Conservation (phyloP, 1,139 yeast species). For the Geotrichum candidum region DNA sequence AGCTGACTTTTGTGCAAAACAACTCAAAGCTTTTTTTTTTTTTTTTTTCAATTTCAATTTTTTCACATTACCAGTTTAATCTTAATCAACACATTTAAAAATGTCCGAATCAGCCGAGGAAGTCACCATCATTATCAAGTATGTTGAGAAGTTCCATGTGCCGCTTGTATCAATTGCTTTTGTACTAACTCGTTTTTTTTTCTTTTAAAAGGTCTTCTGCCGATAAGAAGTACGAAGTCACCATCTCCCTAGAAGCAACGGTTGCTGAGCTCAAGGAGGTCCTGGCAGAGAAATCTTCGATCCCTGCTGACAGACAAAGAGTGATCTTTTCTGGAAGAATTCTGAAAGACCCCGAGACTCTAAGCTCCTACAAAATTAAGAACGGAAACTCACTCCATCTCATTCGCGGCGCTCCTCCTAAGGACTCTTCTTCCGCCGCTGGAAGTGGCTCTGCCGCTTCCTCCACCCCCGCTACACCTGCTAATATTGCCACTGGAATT, state of each 20-base stretch:
- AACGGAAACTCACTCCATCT: constrained; percentile 83
- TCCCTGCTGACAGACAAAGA: constrained; percentile 74
- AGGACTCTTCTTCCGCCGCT: constrained; percentile 25
- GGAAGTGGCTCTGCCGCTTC: constrained; percentile 23
- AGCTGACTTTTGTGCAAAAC: neutral
- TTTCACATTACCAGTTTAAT: neutral
- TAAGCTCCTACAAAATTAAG: constrained; percentile 73
- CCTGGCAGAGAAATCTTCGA: constrained; percentile 53
- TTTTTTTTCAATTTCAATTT: neutral
- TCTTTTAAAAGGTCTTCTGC: constrained; percentile 46
- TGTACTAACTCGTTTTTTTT: neutral
- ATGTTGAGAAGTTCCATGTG: neutral
- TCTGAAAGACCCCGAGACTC: constrained; percentile 72
- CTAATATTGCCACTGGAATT: constrained; percentile 78
- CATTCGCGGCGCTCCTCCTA: constrained; percentile 55
- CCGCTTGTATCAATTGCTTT: neutral
- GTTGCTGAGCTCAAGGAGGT: constrained; percentile 63
- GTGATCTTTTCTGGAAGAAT: constrained; percentile 92
- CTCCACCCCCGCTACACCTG: constrained; percentile 44
- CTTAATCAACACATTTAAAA: neutral
- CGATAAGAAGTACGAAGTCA: constrained; percentile 69
- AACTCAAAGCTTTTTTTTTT: neutral
- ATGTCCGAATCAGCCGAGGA: constrained; percentile 12
- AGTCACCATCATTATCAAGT: constrained; percentile 10
- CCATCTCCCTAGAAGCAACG: constrained; percentile 49